Percentiles rank a stretch among this genome's conserved stretches.
These are phyloP conservation scores for Delonix regia DNA, from an alignment of 306 rosid species.

Conservation along the genomic window DNA sequence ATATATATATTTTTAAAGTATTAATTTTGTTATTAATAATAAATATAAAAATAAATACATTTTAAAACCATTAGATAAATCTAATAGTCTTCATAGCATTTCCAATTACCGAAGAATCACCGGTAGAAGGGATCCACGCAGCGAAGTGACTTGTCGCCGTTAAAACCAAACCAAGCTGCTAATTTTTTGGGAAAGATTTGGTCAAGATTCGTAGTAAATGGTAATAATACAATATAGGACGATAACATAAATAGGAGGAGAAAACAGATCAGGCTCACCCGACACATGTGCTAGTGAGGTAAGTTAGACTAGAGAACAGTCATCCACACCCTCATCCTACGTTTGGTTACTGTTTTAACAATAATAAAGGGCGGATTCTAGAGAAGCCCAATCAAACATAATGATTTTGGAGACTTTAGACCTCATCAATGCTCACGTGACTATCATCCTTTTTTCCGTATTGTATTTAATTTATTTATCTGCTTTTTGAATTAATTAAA, in stretches of 20 bases:
- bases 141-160: too few relatives aligned
- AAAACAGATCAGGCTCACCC: neutral
- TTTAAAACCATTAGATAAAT: too few relatives aligned
- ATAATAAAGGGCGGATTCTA: neutral
- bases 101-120: too few relatives aligned
- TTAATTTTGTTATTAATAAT: too few relatives aligned
- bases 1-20: too few relatives aligned
- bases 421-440: constrained; percentile 35
- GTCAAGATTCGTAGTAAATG: neutral
- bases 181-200: neutral
- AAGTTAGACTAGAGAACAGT: neutral
- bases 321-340: neutral
- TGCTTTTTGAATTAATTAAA: neutral
- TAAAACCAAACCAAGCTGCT: neutral
- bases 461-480: neutral
- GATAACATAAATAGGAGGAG: neutral
- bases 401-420: constrained; percentile 18
- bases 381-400: constrained; percentile 21
- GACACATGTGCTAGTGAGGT: neutral
- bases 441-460: neutral
- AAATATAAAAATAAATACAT: too few relatives aligned
- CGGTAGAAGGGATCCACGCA: too few relatives aligned
- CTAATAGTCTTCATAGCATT: too few relatives aligned
- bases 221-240: too few relatives aligned
- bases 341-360: neutral